A percentile compares a stretch with the other conserved stretches of the same genome.
Evolutionary conservation across 352 stramenopile species (phyloP).

Genomic region (Phytopythium oedochilum): DNA sequence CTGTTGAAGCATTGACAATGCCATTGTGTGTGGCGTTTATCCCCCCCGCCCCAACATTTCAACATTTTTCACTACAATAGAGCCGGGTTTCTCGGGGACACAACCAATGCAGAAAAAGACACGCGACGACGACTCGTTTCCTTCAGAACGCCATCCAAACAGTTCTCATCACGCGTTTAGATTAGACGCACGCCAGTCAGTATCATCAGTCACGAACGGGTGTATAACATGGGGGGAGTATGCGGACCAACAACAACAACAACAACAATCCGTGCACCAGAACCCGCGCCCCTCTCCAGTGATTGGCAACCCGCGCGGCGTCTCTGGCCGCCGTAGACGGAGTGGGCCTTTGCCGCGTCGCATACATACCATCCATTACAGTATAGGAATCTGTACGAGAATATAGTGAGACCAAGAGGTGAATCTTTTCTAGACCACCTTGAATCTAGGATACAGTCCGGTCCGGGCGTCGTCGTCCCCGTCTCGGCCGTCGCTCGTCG

Average conservation of each 20-base stretch:
- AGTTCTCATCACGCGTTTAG: neutral
- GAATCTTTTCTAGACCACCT: slow-evolving; percentile 6
- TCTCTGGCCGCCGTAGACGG: slow-evolving; percentile 7
- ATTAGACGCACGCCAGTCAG: neutral
- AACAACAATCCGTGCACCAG: slow-evolving; percentile 1
- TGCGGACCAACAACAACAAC: neutral
- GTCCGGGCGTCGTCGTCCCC: no score
- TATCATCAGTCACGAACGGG: no score
- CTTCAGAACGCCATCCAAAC: neutral
- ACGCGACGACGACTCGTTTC: neutral
- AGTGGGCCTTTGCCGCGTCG: slow-evolving; percentile 5
- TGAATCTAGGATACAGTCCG: slow-evolving; percentile 4
- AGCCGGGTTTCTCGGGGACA: neutral
- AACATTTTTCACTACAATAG: neutral
- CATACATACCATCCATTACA: neutral
- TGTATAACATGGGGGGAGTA: neutral
- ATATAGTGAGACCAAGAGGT: neutral
- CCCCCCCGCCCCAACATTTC: no score
- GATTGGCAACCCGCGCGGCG: neutral
- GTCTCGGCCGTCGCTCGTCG: neutral
- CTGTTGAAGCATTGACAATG: no score
- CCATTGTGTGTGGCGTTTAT: no score
- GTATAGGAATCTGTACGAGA: neutral
- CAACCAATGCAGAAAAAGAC: neutral
- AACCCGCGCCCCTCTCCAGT: neutral